phyloP scores from a whole-genome alignment of 768 basidiomycete genomes.

The Hericium alpestre region DNA sequence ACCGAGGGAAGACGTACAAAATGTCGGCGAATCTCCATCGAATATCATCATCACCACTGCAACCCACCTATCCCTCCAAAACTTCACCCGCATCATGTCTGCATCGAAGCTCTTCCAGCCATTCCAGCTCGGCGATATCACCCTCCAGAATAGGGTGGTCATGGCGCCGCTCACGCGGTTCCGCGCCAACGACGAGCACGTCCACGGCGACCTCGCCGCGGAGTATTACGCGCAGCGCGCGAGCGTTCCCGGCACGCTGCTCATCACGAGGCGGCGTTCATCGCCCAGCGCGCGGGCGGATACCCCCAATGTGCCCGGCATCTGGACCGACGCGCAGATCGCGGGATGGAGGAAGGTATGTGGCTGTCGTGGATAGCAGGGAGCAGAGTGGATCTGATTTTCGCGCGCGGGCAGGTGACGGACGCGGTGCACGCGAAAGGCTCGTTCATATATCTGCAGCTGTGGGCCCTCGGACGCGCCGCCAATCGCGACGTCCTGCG shows the following conservation, averaged over 20 bases:
- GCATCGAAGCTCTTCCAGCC: constrained; percentile 13
- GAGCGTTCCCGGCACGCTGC: constrained; percentile 6
- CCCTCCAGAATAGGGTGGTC: constrained; percentile 13
- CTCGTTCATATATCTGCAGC: constrained; percentile 24
- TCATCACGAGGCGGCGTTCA: constrained; percentile 25
- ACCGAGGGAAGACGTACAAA: too few species aligned
- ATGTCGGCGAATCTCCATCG: too few species aligned
- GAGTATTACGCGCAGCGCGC: constrained; percentile 9
- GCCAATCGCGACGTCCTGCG: constrained; percentile 5
- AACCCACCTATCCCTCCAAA: too few species aligned
- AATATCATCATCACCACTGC: too few species aligned
- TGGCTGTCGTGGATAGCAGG: too few species aligned
- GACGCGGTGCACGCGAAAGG: constrained; percentile 26
- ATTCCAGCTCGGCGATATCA: constrained; percentile 7
- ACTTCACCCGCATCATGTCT: too few species aligned
- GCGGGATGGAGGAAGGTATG: too few species aligned
- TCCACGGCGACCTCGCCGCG: constrained; percentile 4
- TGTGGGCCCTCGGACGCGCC: constrained; percentile 28
- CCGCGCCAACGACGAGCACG: constrained; percentile 8
- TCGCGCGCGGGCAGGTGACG: constrained; percentile 16
- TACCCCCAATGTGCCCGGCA: constrained; percentile 22
- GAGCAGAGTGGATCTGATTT: too few species aligned
- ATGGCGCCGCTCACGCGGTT: constrained; percentile 16
- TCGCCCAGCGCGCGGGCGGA: constrained; percentile 18
- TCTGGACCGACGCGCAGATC: constrained; percentile 5